Conservation (phyloP, 306 rosid genomes). For the Bauhinia variegata region DNA sequence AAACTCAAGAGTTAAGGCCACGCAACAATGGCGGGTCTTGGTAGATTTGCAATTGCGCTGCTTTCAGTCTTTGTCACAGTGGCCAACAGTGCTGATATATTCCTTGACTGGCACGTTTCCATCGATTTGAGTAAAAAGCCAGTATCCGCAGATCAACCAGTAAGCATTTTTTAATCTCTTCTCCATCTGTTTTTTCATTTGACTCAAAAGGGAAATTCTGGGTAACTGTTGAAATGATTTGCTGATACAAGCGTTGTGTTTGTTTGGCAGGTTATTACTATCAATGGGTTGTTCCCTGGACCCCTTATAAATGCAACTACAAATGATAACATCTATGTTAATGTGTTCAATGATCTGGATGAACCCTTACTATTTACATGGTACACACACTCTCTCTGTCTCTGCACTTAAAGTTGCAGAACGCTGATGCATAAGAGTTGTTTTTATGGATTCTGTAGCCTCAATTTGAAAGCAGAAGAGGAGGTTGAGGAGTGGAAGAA, state of each 20-base stretch:
- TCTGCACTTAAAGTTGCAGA: background rate
- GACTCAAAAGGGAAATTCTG: background rate
- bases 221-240: background rate
- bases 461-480: no score
- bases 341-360: constrained; percentile 68
- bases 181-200: constrained; percentile 7
- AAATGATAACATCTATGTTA: constrained; percentile 60
- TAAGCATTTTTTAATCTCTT: constrained; percentile 14
- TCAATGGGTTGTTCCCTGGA: constrained; percentile 84
- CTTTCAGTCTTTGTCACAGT: constrained; percentile 24
- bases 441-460: no score
- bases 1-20: constrained; percentile 3
- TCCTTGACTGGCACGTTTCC: constrained; percentile 62
- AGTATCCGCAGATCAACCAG: constrained; percentile 51
- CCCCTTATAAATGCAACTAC: constrained; percentile 81
- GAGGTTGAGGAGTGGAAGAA: no score
- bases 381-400: constrained; percentile 28
- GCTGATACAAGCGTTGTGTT: background rate
- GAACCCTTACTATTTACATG: constrained; percentile 81
- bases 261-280: constrained; percentile 65
- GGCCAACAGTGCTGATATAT: constrained; percentile 41
- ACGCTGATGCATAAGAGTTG: background rate
- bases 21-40: constrained; percentile 39
- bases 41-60: constrained; percentile 27
- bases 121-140: constrained; percentile 39